These are phyloP conservation scores for Hypoxylon intermedium DNA, from an alignment of 495 filamentous ascomycete species.

Conservation along the genomic window DNA sequence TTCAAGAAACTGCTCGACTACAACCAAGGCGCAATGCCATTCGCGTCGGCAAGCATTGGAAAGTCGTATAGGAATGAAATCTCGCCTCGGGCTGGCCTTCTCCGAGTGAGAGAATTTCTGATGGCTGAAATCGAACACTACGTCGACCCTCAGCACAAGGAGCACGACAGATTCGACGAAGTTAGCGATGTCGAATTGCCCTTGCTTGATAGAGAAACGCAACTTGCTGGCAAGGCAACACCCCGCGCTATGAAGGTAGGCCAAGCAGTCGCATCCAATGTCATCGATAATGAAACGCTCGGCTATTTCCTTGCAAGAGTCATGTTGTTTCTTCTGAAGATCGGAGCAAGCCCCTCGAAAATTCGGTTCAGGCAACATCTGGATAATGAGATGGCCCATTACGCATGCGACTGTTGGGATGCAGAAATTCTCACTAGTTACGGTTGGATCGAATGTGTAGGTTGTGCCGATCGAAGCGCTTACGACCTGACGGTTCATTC, in stretches of 20 bases:
- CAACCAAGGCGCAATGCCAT: slow-evolving; percentile 76
- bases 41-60: slow-evolving; percentile 79
- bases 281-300: slow-evolving; percentile 73
- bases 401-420: slow-evolving; percentile 75
- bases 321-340: slow-evolving; percentile 65
- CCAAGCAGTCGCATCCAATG: slow-evolving; percentile 62
- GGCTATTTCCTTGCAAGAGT: slow-evolving; percentile 74
- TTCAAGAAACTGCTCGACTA: slow-evolving; percentile 79
- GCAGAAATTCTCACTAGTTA: slow-evolving; percentile 69
- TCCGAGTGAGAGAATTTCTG: slow-evolving; percentile 79
- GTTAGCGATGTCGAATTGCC: slow-evolving; percentile 68
- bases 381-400: slow-evolving; percentile 78
- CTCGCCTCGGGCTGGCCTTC: slow-evolving; percentile 73
- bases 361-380: slow-evolving; percentile 74
- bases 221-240: slow-evolving; percentile 66
- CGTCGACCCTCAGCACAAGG: slow-evolving; percentile 76
- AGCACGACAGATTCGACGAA: slow-evolving; percentile 72
- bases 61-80: slow-evolving; percentile 84
- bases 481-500: slow-evolving; percentile 71
- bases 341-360: slow-evolving; percentile 68
- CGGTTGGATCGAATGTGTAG: slow-evolving; percentile 76
- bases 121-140: slow-evolving; percentile 88
- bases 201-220: slow-evolving; percentile 64
- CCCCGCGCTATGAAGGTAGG: slow-evolving; percentile 61
- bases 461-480: slow-evolving; percentile 72